A percentile compares a stretch with the other conserved stretches of the same genome.
These are phyloP conservation scores for Heliamphora pulchella DNA, from an alignment of 179 eudicot genomes.

Conservation along the genomic window DNA sequence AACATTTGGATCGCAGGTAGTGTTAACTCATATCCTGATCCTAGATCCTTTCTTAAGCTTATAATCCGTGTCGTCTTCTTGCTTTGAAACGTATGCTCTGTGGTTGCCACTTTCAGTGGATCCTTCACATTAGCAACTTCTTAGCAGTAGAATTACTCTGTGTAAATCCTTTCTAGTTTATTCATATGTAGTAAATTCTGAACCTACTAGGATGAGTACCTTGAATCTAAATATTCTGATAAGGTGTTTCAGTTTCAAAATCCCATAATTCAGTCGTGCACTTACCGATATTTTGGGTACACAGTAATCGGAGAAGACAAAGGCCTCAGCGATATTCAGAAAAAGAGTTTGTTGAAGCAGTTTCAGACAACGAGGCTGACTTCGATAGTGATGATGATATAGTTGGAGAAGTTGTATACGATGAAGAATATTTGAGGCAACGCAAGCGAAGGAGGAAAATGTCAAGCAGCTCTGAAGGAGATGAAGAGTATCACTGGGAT, in stretches of 20 bases:
- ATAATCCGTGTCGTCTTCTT: too few relatives aligned
- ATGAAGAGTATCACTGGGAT: constrained; percentile 56
- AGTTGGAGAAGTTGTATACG: constrained; percentile 93
- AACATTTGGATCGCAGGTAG: constrained; percentile 61
- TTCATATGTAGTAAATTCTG: too few relatives aligned
- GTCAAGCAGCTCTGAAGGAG: constrained; percentile 86
- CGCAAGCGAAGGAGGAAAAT: constrained; percentile 50
- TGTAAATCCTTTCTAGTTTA: too few relatives aligned
- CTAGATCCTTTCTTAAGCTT: not conserved
- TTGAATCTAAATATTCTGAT: too few relatives aligned
- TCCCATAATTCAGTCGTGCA: not conserved
- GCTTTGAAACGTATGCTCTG: too few relatives aligned
- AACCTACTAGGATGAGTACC: too few relatives aligned
- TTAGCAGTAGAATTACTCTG: too few relatives aligned
- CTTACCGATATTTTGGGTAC: constrained; percentile 18
- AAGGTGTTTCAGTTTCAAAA: too few relatives aligned
- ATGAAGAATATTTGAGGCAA: constrained; percentile 64
- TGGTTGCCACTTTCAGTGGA: too few relatives aligned
- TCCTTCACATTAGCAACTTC: too few relatives aligned
- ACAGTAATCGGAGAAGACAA: constrained; percentile 66
- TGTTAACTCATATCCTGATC: constrained; percentile 2
- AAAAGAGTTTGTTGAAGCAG: constrained; percentile 58
- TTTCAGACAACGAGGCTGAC: constrained; percentile 60
- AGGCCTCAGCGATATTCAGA: constrained; percentile 75
- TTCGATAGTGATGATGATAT: constrained; percentile 81